Percentiles rank a stretch among this genome's conserved stretches.
phyloP scores from a whole-genome alignment of 352 stramenopile genomes.

The Lagenidium giganteum region DNA sequence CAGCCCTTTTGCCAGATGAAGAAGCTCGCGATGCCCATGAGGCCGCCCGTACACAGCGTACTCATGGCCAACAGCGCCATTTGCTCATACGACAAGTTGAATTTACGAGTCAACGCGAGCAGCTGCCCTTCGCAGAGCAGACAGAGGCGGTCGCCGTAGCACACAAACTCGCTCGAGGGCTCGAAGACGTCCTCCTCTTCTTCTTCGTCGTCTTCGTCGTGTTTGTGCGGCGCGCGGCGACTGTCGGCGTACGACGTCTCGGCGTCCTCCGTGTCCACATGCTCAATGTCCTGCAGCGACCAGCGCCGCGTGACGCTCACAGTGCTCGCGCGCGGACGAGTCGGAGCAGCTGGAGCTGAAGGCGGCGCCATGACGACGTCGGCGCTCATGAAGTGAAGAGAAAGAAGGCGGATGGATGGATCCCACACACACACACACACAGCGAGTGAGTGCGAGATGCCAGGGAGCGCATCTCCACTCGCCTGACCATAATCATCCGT shows the following conservation, averaged over 20 bases:
- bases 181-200: too few relatives aligned
- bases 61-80: conserved; percentile 50
- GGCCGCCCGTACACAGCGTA: conserved; percentile 43
- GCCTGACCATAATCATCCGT: too few relatives aligned
- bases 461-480: too few relatives aligned
- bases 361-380: too few relatives aligned
- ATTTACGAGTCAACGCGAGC: conserved; percentile 58
- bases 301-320: conserved; percentile 14
- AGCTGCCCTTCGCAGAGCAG: conserved; percentile 74
- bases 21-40: conserved; percentile 62
- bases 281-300: conserved; percentile 9
- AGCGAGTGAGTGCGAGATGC: too few relatives aligned
- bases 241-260: conserved; percentile 2
- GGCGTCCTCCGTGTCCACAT: conserved; percentile 16
- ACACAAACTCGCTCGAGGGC: conserved; percentile 54
- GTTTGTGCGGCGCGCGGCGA: conserved; percentile 1
- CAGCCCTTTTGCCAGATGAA: conserved; percentile 67
- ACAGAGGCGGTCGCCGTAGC: conserved; percentile 66
- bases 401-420: too few relatives aligned
- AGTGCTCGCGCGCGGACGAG: too few relatives aligned
- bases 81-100: conserved; percentile 76
- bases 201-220: conserved; percentile 11
- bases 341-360: too few relatives aligned
- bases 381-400: too few relatives aligned
- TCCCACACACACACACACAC: too few relatives aligned